Conservation (phyloP, 192 early-diverging fungal genomes). For the Backusella westeae region DNA sequence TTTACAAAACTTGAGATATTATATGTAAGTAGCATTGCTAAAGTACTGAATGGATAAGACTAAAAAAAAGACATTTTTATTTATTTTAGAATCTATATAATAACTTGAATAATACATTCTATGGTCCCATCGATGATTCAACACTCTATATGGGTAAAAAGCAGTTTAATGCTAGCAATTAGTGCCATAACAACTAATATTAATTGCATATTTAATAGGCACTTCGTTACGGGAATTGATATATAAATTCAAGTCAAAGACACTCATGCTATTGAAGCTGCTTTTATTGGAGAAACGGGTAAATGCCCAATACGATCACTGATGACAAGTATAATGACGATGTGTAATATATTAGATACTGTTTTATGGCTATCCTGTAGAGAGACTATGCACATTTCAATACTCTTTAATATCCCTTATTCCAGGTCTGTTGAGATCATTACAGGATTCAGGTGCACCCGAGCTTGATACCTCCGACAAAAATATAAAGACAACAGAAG, state of each 20-base stretch:
- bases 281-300: slow-evolving; percentile 72
- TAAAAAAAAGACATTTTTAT: neutral
- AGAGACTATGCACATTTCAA: slow-evolving; percentile 74
- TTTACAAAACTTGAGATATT: slow-evolving; percentile 80
- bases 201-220: slow-evolving; percentile 34
- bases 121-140: slow-evolving; percentile 57
- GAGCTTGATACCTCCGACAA: slow-evolving; percentile 37
- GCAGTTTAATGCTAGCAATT: no score
- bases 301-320: neutral
- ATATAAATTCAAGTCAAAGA: slow-evolving; percentile 73
- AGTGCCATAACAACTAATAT: neutral
- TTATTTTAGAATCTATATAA: slow-evolving; percentile 58
- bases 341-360: slow-evolving; percentile 47
- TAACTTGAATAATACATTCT: slow-evolving; percentile 52
- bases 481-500: slow-evolving; percentile 12
- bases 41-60: neutral
- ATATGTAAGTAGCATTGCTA: slow-evolving; percentile 38
- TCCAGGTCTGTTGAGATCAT: slow-evolving; percentile 50
- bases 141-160: slow-evolving; percentile 65
- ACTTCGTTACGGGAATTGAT: slow-evolving; percentile 70
- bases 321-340: no score
- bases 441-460: slow-evolving; percentile 50
- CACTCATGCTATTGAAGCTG: slow-evolving; percentile 73
- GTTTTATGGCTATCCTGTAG: slow-evolving; percentile 83
- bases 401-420: slow-evolving; percentile 75